phyloP scores from a whole-genome alignment of 176 grass and related monocot species.

The Lolium multiflorum region DNA sequence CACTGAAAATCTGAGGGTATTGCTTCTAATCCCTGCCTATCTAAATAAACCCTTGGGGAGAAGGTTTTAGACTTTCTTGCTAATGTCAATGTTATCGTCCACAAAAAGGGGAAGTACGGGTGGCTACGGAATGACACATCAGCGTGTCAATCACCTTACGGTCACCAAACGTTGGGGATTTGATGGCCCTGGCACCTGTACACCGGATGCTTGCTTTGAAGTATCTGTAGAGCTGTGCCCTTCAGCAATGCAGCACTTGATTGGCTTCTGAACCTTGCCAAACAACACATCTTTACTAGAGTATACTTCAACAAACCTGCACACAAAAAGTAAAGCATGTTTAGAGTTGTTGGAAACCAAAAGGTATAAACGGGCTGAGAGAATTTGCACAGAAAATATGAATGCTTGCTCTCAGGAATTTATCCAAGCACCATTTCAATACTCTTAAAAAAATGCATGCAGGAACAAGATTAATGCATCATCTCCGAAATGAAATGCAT shows the following conservation, averaged over 20 bases:
- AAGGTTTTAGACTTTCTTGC: background rate
- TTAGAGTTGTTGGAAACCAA: slow-evolving; percentile 2
- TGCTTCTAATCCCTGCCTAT: background rate
- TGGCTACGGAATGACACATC: background rate
- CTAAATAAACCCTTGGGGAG: background rate
- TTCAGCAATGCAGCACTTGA: slow-evolving; percentile 55
- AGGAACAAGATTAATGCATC: background rate
- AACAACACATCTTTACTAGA: slow-evolving; percentile 50
- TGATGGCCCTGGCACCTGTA: background rate
- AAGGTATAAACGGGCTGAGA: background rate
- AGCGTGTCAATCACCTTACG: slow-evolving; percentile 30
- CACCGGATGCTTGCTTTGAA: slow-evolving; percentile 13
- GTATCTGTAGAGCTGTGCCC: slow-evolving; percentile 15
- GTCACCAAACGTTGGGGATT: slow-evolving; percentile 41
- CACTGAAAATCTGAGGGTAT: background rate
- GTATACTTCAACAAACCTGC: slow-evolving; percentile 67
- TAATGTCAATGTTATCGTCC: slow-evolving; percentile 7
- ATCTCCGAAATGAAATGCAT: background rate
- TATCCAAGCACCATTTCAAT: background rate
- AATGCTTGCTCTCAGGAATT: background rate
- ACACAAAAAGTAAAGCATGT: slow-evolving; percentile 10
- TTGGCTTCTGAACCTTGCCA: slow-evolving; percentile 74
- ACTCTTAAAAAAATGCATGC: background rate
- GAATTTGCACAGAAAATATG: background rate
- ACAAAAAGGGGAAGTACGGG: background rate